phyloP scores from a whole-genome alignment of 331 rosid genomes.

The Pyrus hybrid region DNA sequence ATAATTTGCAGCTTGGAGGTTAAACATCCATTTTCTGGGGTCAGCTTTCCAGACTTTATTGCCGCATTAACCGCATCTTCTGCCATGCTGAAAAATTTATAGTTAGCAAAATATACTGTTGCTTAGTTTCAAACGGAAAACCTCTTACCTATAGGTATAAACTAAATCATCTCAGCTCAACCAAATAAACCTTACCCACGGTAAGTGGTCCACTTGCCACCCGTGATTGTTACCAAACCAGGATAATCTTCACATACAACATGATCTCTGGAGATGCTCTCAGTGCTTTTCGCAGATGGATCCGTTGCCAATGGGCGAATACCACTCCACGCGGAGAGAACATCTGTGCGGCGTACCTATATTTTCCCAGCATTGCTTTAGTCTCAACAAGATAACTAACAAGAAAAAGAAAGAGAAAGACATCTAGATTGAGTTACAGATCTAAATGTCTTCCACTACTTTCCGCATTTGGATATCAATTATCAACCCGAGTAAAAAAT shows the following conservation, averaged over 20 bases:
- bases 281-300: conserved; percentile 82
- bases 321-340: conserved; percentile 99
- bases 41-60: conserved; percentile 83
- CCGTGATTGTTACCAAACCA: conserved; percentile 94
- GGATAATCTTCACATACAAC: conserved; percentile 95
- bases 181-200: conserved; percentile 56
- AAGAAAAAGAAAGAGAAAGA: neutral
- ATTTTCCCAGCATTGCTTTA: conserved; percentile 18
- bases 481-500: neutral
- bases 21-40: conserved; percentile 51
- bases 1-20: conserved; percentile 53
- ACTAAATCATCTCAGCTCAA: conserved; percentile 9
- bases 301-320: conserved; percentile 95
- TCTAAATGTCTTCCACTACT: neutral
- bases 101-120: conserved; percentile 21
- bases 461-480: neutral
- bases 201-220: conserved; percentile 99
- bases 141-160: neutral
- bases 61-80: conserved; percentile 96
- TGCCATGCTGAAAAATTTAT: conserved; percentile 80
- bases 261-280: conserved; percentile 94
- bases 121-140: neutral
- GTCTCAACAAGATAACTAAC: conserved; percentile 17
- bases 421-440: conserved; percentile 6
- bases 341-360: conserved; percentile 89